Evolutionary conservation across 441 rosid genomes (phyloP).

Genomic region (Gossypium gossypioides): DNA sequence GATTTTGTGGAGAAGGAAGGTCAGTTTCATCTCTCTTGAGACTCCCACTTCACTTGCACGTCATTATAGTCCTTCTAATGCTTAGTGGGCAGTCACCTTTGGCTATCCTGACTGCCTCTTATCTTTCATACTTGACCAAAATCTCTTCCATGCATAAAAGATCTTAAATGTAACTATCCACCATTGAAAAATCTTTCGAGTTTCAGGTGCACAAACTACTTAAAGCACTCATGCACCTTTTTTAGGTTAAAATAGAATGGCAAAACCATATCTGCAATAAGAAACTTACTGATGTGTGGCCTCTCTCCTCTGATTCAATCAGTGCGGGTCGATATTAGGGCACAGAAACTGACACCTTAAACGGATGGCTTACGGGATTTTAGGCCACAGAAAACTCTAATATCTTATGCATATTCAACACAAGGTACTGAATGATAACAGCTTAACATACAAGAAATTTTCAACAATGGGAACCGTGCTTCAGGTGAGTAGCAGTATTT

Average conservation of each 20-base stretch:
- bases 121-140: constrained; percentile 28
- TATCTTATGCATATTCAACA: neutral
- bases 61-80: neutral
- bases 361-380: neutral
- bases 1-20: neutral
- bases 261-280: neutral
- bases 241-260: neutral
- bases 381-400: neutral
- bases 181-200: neutral
- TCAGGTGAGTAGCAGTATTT: neutral
- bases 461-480: neutral
- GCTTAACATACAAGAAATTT: neutral
- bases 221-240: neutral
- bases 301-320: neutral
- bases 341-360: neutral
- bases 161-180: neutral
- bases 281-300: neutral
- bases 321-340: neutral
- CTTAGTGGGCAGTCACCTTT: constrained; percentile 19
- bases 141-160: constrained; percentile 18
- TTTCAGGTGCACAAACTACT: neutral
- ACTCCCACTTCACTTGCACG: neutral
- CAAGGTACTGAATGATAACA: neutral
- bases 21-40: neutral
- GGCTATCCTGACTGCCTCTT: constrained; percentile 32